Conservation (phyloP, 2,329 filamentous ascomycete genomes). For the Phialophora verrucosa region DNA sequence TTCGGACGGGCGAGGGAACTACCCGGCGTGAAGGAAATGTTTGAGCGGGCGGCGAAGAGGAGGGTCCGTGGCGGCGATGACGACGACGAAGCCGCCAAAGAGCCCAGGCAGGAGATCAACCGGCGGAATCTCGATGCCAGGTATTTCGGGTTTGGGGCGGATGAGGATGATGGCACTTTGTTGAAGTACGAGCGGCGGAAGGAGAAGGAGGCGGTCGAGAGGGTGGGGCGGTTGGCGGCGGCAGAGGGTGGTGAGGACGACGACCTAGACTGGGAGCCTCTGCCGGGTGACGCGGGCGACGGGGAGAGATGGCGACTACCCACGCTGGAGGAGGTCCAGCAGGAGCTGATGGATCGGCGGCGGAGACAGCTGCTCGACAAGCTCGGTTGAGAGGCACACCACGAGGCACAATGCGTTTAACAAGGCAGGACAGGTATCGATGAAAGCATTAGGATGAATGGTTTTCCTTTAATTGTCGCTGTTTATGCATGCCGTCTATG, state of each 20-base stretch:
- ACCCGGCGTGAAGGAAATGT: constrained; percentile 94
- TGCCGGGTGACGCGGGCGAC: constrained; percentile 87
- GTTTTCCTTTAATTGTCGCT: neutral
- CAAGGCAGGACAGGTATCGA: neutral
- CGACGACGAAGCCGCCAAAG: constrained; percentile 58
- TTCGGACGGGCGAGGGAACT: constrained; percentile 89
- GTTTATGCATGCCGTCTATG: neutral
- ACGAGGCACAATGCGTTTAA: neutral
- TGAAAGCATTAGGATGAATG: neutral
- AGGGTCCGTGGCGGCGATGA: constrained; percentile 58
- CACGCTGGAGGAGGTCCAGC: constrained; percentile 88
- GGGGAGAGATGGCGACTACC: constrained; percentile 83
- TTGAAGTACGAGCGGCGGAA: constrained; percentile 80
- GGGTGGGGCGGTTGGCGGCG: constrained; percentile 61
- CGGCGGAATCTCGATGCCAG: constrained; percentile 81
- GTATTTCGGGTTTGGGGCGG: constrained; percentile 93
- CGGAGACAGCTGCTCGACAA: constrained; percentile 84
- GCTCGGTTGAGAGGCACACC: constrained; percentile 50
- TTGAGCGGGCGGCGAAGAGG: constrained; percentile 73
- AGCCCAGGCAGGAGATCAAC: constrained; percentile 43
- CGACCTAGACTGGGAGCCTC: constrained; percentile 76
- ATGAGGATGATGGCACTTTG: constrained; percentile 85
- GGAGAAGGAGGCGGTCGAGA: constrained; percentile 79
- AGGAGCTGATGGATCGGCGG: constrained; percentile 86
- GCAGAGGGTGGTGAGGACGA: constrained; percentile 58